Conservation (phyloP, 495 filamentous ascomycete species). For the Thermothielavioides terrestris region DNA sequence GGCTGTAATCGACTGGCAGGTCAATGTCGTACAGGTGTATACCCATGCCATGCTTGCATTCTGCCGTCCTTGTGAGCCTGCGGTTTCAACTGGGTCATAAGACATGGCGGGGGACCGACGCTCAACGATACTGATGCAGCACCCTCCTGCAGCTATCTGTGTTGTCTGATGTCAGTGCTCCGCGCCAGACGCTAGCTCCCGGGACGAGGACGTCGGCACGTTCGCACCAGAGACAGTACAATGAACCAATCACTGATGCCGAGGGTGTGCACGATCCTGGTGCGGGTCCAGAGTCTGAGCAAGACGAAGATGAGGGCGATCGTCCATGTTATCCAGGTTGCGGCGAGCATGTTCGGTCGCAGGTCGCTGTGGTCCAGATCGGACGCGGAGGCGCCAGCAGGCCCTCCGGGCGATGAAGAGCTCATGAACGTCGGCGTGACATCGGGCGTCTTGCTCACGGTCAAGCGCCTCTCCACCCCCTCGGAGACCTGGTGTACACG, state of each 20-base stretch:
- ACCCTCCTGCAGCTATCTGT: constrained; percentile 8
- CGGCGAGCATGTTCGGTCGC: constrained; percentile 11
- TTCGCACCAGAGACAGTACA: constrained; percentile 10
- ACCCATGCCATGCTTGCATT: constrained; percentile 16
- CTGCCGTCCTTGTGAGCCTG: constrained; percentile 1
- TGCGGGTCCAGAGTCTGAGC: constrained; percentile 18
- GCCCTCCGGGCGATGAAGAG: neutral
- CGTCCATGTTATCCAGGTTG: constrained; percentile 5
- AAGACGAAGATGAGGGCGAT: constrained; percentile 18
- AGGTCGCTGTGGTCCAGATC: neutral
- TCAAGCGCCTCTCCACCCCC: neutral
- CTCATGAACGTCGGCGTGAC: neutral
- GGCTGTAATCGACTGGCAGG: neutral
- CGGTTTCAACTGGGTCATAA: neutral
- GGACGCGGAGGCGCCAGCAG: neutral
- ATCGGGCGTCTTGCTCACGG: neutral
- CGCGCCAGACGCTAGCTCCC: neutral
- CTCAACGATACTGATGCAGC: neutral
- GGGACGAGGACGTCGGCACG: too few species aligned
- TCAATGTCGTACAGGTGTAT: constrained; percentile 18
- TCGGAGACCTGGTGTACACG: too few species aligned
- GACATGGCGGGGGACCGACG: constrained; percentile 4
- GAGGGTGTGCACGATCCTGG: constrained; percentile 11
- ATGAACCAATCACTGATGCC: constrained; percentile 17
- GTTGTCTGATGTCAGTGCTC: too few species aligned